These are phyloP conservation scores for Actinomortierella ambigua DNA, from an alignment of 371 early-diverging fungal species.

Conservation along the genomic window DNA sequence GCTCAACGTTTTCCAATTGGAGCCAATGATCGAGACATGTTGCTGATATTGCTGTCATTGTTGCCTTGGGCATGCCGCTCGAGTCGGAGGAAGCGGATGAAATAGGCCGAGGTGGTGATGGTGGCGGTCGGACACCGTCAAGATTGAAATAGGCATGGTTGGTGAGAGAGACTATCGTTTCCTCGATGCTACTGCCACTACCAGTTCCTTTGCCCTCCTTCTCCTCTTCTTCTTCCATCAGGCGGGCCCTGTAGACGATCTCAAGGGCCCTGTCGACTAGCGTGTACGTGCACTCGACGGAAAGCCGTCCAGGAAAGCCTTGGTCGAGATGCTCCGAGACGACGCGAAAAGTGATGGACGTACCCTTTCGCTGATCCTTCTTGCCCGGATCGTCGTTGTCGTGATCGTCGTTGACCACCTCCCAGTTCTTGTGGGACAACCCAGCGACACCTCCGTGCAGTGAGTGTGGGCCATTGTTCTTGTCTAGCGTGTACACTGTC, in stretches of 20 bases:
- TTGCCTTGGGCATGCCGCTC: slow-evolving; percentile 1
- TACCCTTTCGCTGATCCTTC: slow-evolving; percentile 8
- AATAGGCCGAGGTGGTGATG: neutral
- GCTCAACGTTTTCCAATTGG: slow-evolving; percentile 54
- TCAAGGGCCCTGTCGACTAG: slow-evolving; percentile 33
- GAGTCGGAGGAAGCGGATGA: neutral
- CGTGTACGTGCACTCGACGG: slow-evolving; percentile 45
- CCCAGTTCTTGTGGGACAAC: slow-evolving; percentile 50
- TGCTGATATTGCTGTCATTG: neutral
- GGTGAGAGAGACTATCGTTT: slow-evolving; percentile 54
- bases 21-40: slow-evolving; percentile 52
- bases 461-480: slow-evolving; percentile 55
- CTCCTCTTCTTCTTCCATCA: neutral
- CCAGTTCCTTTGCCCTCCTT: neutral
- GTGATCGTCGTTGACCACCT: slow-evolving; percentile 4
- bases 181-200: neutral
- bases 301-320: slow-evolving; percentile 56
- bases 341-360: slow-evolving; percentile 19
- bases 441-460: slow-evolving; percentile 58
- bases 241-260: slow-evolving; percentile 43
- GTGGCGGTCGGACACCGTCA: slow-evolving; percentile 49
- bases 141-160: slow-evolving; percentile 67
- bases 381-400: slow-evolving; percentile 10
- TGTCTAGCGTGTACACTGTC: slow-evolving; percentile 43
- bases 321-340: slow-evolving; percentile 50